phyloP scores from a whole-genome alignment of 345 rosid genomes.

The Eucalyptus marginata region DNA sequence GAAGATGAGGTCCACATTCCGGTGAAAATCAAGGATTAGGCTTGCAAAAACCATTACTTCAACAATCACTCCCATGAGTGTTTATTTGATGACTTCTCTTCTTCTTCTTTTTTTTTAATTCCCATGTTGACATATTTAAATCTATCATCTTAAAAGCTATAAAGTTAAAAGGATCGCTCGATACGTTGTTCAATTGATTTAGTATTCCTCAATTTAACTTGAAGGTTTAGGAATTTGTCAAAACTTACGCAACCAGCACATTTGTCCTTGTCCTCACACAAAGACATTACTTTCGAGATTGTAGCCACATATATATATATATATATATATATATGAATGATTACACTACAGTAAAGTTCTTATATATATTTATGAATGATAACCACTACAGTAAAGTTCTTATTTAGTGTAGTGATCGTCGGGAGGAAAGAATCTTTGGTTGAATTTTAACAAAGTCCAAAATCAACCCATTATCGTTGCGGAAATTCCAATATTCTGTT shows the following conservation, averaged over 20 bases:
- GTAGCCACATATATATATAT: background rate
- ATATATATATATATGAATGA: too few relatives aligned
- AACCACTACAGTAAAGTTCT: background rate
- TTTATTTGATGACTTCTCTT: too few relatives aligned
- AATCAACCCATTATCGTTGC: background rate
- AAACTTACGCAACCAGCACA: background rate
- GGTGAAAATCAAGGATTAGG: background rate
- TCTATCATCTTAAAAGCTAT: background rate
- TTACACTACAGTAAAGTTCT: background rate
- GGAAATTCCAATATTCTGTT: background rate
- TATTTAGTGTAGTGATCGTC: background rate
- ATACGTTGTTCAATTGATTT: background rate
- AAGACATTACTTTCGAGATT: background rate
- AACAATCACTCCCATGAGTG: background rate
- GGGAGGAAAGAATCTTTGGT: background rate
- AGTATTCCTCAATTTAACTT: background rate
- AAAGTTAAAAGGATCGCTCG: background rate
- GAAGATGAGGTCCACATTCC: background rate
- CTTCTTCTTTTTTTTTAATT: too few relatives aligned
- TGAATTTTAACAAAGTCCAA: background rate
- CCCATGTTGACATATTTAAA: background rate
- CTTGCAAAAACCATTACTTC: background rate
- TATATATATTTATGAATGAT: too few relatives aligned
- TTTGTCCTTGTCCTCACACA: background rate
- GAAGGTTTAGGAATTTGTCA: background rate